Base-by-base conservation (phyloP, 2,329 filamentous ascomycete species). In the Fusarium penzigii region DNA sequence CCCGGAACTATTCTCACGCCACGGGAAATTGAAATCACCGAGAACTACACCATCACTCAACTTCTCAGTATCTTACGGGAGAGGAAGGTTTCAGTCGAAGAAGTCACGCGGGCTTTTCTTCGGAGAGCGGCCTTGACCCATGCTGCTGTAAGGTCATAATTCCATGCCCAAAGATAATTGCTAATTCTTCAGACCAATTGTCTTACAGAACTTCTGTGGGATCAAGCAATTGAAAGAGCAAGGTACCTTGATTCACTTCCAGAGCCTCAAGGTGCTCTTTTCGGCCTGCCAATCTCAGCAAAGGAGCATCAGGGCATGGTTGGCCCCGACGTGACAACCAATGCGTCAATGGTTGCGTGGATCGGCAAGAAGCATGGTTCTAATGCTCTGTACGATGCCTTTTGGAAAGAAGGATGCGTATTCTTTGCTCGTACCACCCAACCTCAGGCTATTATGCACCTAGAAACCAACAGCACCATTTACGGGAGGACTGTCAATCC, bases 371-470 rank as follows among this genome's bases (percentile, higher is more conserved):
- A 59, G 3, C 68, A 70, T 41, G 68, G 68, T 2, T 70, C 68
- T 0, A 70, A 70, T 11, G 36, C 68, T 7, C 60, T 70, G 0
- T 70, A 70, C 9, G 57, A 60, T 17, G 61, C 57, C 2, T 49
- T 70, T 2, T 69, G 59, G 29, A 60, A 61, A 0, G 58, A 71
- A 38, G 68, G 68, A 0, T 70, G 68, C 29, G 64, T 67, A 2
- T 68, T 70, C 49, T 70, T 86, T 62, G 81, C 82, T 53, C 88
- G 89, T 67, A 89, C 87, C 1, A 89, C 87, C 49, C 78, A 88
- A 6, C 86, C 87, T 0, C 82, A 84, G 59, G 78, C 75, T 0
- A 70, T 84, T 43, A 76, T 76, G 66, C 74, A 76, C 14, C 65
- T 85, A 38, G 86, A 88, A 62, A 81, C 78, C 3, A 76, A 79